A percentile compares a stretch with the other conserved stretches of the same genome.
Evolutionary conservation across 78 protist species (phyloP).

Genomic region (Dictyostelium capitatum): DNA sequence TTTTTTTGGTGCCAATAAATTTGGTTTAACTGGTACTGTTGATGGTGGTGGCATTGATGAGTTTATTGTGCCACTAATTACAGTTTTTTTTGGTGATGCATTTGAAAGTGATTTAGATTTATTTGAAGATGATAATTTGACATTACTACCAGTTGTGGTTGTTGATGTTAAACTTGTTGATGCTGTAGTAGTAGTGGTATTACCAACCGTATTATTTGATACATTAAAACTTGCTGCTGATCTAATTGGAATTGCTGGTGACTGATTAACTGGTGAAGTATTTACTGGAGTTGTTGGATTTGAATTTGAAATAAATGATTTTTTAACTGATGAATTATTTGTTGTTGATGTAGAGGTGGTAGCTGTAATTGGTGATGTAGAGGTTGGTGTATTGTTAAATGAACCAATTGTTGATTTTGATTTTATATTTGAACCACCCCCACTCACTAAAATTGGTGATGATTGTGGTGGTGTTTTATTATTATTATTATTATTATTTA

Average conservation of each 20-base stretch:
- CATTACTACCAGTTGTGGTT: not conserved
- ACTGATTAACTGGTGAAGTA: conserved; percentile 3
- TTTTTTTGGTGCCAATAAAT: not conserved
- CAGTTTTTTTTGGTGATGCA: not conserved
- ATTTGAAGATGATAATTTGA: not conserved
- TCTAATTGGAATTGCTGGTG: not conserved
- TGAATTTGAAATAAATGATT: conserved; percentile 31
- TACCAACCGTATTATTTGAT: not conserved
- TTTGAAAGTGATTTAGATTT: not conserved
- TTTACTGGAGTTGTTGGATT: conserved; percentile 4
- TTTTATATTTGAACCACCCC: not conserved
- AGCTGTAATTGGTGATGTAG: not conserved
- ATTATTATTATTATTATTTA: not conserved
- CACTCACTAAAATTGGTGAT: not conserved
- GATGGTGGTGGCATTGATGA: conserved; percentile 16
- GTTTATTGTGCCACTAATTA: not conserved
- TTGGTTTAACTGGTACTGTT: not conserved
- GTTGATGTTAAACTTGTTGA: not conserved
- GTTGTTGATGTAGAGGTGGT: not conserved
- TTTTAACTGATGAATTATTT: not conserved
- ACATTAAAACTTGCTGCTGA: not conserved
- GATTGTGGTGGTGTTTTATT: conserved; percentile 12
- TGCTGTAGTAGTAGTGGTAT: not conserved
- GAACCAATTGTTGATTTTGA: not conserved
- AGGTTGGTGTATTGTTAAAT: not conserved